Evolutionary conservation across 768 basidiomycete species (phyloP).

Genomic region (Leccinum rimulosum): DNA sequence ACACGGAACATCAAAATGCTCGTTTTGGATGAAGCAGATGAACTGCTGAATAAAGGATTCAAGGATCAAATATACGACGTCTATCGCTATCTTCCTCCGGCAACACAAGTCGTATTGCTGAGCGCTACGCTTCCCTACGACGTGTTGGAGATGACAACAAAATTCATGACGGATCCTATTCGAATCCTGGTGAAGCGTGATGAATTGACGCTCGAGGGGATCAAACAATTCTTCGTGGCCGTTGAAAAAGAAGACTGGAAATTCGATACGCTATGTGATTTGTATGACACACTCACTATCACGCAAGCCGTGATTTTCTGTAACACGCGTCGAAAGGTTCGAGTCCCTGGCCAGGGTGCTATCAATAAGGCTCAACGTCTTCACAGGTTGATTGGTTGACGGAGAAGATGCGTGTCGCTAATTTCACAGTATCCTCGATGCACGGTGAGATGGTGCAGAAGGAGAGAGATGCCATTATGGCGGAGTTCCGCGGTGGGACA

Average conservation of each 20-base stretch:
- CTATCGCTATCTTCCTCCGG: slow-evolving; percentile 94
- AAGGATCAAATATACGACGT: slow-evolving; percentile 99
- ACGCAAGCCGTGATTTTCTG: slow-evolving; percentile 99
- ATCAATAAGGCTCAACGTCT: slow-evolving; percentile 10
- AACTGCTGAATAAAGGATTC: slow-evolving; percentile 96
- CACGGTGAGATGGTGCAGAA: slow-evolving; percentile 96
- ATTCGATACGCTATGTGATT: slow-evolving; percentile 94
- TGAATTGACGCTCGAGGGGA: slow-evolving; percentile 94
- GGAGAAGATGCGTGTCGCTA: slow-evolving; percentile 98
- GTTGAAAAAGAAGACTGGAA: slow-evolving; percentile 99
- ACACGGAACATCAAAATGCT: slow-evolving; percentile 99
- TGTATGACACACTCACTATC: slow-evolving; percentile 98
- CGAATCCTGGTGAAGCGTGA: slow-evolving; percentile 99
- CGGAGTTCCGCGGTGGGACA: slow-evolving; percentile 90
- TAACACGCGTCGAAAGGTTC: slow-evolving; percentile 93
- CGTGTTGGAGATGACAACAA: slow-evolving; percentile 98
- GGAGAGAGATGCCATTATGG: slow-evolving; percentile 95
- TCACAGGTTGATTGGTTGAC: slow-evolving; percentile 93
- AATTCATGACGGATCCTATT: slow-evolving; percentile 99
- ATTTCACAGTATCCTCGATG: slow-evolving; percentile 97
- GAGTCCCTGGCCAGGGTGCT: slow-evolving; percentile 13
- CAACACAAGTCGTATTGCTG: slow-evolving; percentile 94
- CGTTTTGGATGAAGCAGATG: slow-evolving; percentile 92
- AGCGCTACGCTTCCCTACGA: slow-evolving; percentile 96
- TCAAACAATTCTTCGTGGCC: slow-evolving; percentile 97